Conservation (phyloP, 345 rosid genomes). For the Boechera retrofracta region DNA sequence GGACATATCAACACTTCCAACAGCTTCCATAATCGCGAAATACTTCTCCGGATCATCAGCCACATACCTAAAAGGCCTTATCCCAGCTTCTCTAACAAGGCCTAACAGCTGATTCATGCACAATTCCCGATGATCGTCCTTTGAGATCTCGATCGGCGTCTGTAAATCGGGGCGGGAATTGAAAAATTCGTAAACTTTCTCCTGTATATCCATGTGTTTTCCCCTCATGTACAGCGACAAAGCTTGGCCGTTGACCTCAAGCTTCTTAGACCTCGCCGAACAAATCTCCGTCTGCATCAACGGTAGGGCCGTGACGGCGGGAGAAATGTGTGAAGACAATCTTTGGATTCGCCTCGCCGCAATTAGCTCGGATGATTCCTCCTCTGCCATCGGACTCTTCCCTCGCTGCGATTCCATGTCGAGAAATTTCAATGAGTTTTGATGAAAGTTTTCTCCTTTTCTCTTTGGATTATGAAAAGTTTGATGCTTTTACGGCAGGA, state of each 20-base stretch:
- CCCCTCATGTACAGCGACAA: constrained; percentile 73
- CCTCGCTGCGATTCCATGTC: constrained; percentile 39
- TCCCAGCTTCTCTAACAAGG: constrained; percentile 77
- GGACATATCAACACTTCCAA: constrained; percentile 88
- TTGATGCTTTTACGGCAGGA: constrained; percentile 34
- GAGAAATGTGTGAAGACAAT: constrained; percentile 61
- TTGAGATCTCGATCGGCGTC: constrained; percentile 89
- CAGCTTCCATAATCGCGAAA: constrained; percentile 84
- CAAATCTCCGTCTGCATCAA: constrained; percentile 51
- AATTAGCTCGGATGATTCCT: constrained; percentile 36
- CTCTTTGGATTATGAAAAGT: neutral
- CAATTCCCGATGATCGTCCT: constrained; percentile 78
- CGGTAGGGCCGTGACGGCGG: constrained; percentile 22
- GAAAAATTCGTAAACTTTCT: constrained; percentile 64
- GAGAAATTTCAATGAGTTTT: neutral
- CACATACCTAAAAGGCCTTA: constrained; percentile 70
- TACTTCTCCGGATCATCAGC: constrained; percentile 83
- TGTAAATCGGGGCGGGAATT: constrained; percentile 78
- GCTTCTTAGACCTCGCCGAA: constrained; percentile 53
- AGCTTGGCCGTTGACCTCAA: constrained; percentile 56
- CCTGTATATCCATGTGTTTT: constrained; percentile 79
- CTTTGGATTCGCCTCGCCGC: constrained; percentile 63
- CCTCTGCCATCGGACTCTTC: constrained; percentile 36
- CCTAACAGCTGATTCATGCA: constrained; percentile 85
- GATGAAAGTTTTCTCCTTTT: neutral